These are phyloP conservation scores for Diaporthe aspalathi DNA, from an alignment of 2,329 filamentous ascomycete species.

Conservation along the genomic window DNA sequence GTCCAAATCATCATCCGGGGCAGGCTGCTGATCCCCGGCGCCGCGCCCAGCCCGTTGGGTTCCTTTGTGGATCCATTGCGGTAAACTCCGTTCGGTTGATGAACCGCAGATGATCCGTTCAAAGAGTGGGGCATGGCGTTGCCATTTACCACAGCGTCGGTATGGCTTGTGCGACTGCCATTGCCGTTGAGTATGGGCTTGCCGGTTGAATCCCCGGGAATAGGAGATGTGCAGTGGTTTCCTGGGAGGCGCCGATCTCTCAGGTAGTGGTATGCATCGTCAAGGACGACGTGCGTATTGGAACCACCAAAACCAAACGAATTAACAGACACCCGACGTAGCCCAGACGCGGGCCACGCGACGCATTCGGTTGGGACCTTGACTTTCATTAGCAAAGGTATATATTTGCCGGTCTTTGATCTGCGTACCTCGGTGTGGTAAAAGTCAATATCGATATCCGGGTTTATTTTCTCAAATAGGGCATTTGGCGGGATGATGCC, in stretches of 20 bases:
- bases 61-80: slow-evolving; percentile 12
- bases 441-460: slow-evolving; percentile 31
- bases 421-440: slow-evolving; percentile 7
- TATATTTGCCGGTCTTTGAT: neutral
- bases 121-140: neutral
- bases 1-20: slow-evolving; percentile 45
- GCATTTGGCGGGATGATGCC: slow-evolving; percentile 40
- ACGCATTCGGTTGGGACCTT: neutral
- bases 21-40: neutral
- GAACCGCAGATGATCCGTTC: neutral
- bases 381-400: neutral
- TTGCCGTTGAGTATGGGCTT: neutral
- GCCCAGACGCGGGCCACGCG: slow-evolving; percentile 8
- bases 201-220: neutral
- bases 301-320: slow-evolving; percentile 21
- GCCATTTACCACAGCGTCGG: neutral
- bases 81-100: neutral
- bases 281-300: slow-evolving; percentile 22
- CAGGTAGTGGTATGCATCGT: slow-evolving; percentile 29
- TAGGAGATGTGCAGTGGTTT: neutral
- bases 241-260: neutral
- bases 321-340: slow-evolving; percentile 17
- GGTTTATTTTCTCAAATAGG: slow-evolving; percentile 40
- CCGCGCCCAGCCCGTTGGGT: neutral
- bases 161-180: neutral